A percentile compares a stretch with the other conserved stretches of the same genome.
phyloP scores from a whole-genome alignment of 306 rosid species.

The Cajanus cajan region DNA sequence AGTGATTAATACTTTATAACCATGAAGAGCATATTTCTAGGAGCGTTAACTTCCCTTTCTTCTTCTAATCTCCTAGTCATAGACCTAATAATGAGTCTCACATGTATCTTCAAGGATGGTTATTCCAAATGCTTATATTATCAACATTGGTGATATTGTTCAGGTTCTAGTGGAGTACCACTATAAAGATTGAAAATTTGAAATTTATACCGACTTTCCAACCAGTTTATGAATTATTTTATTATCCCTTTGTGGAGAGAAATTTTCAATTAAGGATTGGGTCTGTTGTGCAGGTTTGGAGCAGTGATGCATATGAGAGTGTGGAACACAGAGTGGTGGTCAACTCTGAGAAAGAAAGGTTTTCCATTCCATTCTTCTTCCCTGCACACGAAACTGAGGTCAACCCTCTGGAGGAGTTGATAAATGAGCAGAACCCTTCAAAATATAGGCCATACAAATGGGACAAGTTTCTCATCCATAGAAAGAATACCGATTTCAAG shows the following conservation, averaged over 20 bases:
- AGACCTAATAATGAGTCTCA: no score
- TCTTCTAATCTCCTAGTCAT: no score
- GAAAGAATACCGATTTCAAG: slow-evolving; percentile 39
- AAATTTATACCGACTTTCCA: not conserved
- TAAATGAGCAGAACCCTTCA: slow-evolving; percentile 42
- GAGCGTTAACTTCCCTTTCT: no score
- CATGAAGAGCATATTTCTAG: no score
- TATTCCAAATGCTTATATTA: slow-evolving; percentile 56
- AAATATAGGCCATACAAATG: slow-evolving; percentile 49
- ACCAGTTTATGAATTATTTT: not conserved
- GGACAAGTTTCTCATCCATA: slow-evolving; percentile 51
- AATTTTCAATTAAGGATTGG: not conserved
- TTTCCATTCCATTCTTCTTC: slow-evolving; percentile 46
- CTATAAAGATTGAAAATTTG: not conserved
- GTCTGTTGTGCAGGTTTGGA: slow-evolving; percentile 62
- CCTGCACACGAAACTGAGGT: slow-evolving; percentile 56
- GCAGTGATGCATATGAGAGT: slow-evolving; percentile 64
- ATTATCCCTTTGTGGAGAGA: not conserved
- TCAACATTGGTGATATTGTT: slow-evolving; percentile 59
- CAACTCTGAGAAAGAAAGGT: slow-evolving; percentile 54
- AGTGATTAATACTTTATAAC: no score
- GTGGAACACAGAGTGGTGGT: slow-evolving; percentile 65
- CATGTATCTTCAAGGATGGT: no score
- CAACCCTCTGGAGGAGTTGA: slow-evolving; percentile 54
- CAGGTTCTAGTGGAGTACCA: slow-evolving; percentile 33